phyloP scores from a whole-genome alignment of 306 rosid genomes.

The Phaseolus lunatus region DNA sequence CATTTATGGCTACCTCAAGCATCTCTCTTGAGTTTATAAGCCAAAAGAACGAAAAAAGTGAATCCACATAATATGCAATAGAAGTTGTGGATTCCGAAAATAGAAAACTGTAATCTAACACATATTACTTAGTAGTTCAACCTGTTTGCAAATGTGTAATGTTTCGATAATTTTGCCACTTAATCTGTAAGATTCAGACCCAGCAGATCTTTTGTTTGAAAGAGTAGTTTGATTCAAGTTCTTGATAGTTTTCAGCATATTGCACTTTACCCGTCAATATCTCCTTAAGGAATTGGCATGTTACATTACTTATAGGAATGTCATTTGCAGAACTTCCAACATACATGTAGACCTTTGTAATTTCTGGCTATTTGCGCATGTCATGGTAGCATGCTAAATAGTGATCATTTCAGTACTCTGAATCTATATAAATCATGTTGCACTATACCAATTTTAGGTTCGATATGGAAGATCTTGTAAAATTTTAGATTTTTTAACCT shows the following conservation, averaged over 20 bases:
- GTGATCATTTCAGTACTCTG: background rate
- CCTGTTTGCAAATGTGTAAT: too few species aligned
- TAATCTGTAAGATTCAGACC: background rate
- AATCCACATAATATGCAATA: background rate
- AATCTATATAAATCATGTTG: background rate
- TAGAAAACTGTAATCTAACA: background rate
- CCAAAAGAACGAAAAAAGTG: background rate
- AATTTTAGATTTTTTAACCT: background rate
- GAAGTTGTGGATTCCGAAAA: background rate
- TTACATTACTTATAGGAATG: background rate
- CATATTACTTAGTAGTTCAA: background rate
- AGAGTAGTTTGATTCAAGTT: slow-evolving; percentile 29
- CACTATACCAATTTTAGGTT: background rate
- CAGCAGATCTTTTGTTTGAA: background rate
- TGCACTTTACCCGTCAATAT: background rate
- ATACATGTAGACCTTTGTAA: background rate
- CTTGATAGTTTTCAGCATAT: background rate
- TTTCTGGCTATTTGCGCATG: background rate
- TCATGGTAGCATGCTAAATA: background rate
- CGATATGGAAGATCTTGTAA: background rate
- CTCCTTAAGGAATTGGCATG: background rate
- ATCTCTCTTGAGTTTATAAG: background rate
- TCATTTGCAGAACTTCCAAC: background rate
- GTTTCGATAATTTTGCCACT: too few species aligned
- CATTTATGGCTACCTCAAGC: background rate